Conservation (phyloP, 176 grass and related monocot species). For the Otatea glauca region DNA sequence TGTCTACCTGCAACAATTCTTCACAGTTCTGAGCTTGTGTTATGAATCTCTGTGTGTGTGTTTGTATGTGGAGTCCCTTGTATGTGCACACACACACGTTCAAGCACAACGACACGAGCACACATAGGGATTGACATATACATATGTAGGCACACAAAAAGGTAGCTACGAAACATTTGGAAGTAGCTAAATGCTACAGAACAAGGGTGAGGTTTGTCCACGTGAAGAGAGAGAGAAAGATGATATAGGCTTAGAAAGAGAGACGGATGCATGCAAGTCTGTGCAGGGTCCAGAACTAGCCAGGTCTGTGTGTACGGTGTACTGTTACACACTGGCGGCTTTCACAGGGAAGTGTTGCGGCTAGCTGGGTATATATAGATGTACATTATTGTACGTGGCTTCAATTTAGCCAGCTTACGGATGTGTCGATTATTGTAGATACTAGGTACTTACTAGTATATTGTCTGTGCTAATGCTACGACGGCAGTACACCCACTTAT, state of each 20-base stretch:
- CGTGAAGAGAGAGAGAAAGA: slow-evolving; percentile 40
- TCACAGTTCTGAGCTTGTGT: neutral
- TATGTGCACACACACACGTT: neutral
- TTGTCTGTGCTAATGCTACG: no score
- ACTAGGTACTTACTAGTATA: no score
- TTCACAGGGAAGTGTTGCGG: slow-evolving; percentile 5
- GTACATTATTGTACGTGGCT: neutral
- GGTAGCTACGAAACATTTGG: slow-evolving; percentile 46
- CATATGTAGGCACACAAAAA: slow-evolving; percentile 35
- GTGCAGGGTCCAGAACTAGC: slow-evolving; percentile 36
- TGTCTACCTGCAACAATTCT: neutral
- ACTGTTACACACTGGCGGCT: slow-evolving; percentile 16
- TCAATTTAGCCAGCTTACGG: neutral
- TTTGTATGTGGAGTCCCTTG: neutral
- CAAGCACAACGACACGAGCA: neutral
- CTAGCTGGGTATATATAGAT: neutral
- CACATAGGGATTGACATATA: neutral
- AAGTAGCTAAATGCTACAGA: slow-evolving; percentile 55
- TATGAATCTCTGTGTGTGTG: neutral
- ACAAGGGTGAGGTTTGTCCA: slow-evolving; percentile 47
- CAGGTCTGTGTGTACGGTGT: slow-evolving; percentile 8
- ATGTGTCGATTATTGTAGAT: neutral
- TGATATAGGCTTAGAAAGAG: neutral
- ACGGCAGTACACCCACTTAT: no score
- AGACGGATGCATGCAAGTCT: slow-evolving; percentile 38